Conservation (phyloP, 441 rosid genomes). For the Dalechampia spathulata region DNA sequence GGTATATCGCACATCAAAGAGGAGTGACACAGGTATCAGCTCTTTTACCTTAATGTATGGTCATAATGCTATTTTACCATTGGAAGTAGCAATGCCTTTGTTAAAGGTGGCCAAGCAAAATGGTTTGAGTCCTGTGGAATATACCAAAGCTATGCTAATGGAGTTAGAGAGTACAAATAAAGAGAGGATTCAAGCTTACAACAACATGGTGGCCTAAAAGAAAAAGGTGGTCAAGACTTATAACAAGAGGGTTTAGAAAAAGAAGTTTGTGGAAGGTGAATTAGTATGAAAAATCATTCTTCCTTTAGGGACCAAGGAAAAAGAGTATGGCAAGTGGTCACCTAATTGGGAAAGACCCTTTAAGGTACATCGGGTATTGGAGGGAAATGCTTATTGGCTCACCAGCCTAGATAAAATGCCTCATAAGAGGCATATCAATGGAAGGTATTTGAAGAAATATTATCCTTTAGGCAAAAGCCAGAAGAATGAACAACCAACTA, state of each 20-base stretch:
- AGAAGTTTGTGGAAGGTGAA: background rate
- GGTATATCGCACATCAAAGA: background rate
- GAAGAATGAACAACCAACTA: too few relatives aligned
- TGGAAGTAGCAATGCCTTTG: background rate
- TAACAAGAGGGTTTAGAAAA: background rate
- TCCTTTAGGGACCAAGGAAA: background rate
- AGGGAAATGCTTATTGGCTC: background rate
- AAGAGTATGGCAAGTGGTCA: background rate
- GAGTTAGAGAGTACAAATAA: too few relatives aligned
- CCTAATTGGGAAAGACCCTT: background rate
- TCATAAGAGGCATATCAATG: background rate
- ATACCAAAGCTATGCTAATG: background rate
- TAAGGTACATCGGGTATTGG: background rate
- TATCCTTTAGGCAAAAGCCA: too few relatives aligned
- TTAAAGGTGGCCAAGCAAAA: background rate
- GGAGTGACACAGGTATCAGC: background rate
- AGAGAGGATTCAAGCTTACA: background rate
- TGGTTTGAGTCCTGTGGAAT: background rate
- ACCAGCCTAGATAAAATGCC: background rate
- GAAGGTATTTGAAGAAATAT: background rate
- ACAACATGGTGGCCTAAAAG: too few relatives aligned
- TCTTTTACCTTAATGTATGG: background rate
- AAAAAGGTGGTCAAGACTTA: background rate
- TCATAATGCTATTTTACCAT: background rate
- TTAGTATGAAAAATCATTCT: background rate